These are phyloP conservation scores for Backusella luteola DNA, from an alignment of 192 early-diverging fungal species.

Conservation along the genomic window DNA sequence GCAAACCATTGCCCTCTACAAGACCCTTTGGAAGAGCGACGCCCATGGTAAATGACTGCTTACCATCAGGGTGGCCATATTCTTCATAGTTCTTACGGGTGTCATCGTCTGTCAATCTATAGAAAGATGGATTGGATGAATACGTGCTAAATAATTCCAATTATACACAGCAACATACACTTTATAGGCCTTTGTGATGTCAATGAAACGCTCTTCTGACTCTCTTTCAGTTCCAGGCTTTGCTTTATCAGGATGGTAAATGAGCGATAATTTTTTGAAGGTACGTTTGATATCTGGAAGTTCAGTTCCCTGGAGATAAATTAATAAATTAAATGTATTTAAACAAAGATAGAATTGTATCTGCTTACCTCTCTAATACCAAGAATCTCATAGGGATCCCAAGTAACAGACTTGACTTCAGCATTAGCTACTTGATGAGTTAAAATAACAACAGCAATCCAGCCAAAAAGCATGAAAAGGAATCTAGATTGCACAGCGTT, in stretches of 20 bases:
- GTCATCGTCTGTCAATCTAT: slow-evolving; percentile 86
- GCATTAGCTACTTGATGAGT: slow-evolving; percentile 65
- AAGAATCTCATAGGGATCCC: slow-evolving; percentile 96
- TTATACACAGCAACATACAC: slow-evolving; percentile 49
- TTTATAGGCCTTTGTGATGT: slow-evolving; percentile 93
- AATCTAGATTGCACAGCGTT: slow-evolving; percentile 19
- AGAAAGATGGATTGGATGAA: neutral
- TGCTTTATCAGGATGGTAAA: slow-evolving; percentile 81
- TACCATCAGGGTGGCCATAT: slow-evolving; percentile 96
- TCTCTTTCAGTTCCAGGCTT: slow-evolving; percentile 62
- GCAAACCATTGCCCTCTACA: slow-evolving; percentile 82
- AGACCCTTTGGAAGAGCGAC: slow-evolving; percentile 92
- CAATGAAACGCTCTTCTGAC: slow-evolving; percentile 74
- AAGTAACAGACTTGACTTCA: slow-evolving; percentile 55
- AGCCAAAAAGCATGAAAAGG: slow-evolving; percentile 56
- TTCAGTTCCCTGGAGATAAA: slow-evolving; percentile 35
- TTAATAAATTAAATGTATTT: too few species aligned
- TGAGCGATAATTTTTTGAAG: slow-evolving; percentile 65
- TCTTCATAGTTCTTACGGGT: slow-evolving; percentile 91
- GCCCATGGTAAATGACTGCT: slow-evolving; percentile 87
- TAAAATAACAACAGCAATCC: slow-evolving; percentile 65
- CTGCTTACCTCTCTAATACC: slow-evolving; percentile 64
- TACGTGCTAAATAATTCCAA: neutral
- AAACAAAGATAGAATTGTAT: neutral
- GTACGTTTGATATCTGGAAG: slow-evolving; percentile 64